phyloP scores from a whole-genome alignment of 768 basidiomycete species.

The Amanita exitialis region DNA sequence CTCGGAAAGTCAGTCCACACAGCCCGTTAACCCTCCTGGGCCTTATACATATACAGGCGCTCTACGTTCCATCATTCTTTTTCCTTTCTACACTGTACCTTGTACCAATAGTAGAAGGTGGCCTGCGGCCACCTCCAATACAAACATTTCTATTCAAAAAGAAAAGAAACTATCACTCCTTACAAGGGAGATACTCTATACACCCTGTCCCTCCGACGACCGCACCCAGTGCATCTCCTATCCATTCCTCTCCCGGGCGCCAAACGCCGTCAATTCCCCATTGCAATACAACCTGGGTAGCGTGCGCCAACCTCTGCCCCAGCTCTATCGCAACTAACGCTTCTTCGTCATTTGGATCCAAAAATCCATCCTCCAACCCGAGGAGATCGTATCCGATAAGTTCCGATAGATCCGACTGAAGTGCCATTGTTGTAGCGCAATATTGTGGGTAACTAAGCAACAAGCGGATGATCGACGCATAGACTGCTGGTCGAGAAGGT shows the following conservation, averaged over 20 bases:
- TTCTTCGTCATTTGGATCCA: slow-evolving; percentile 19
- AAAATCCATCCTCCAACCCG: slow-evolving; percentile 18
- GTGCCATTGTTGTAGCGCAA: slow-evolving; percentile 12
- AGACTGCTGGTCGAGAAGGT: slow-evolving; percentile 20
- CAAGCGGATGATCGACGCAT: slow-evolving; percentile 22
- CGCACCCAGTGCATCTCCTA: slow-evolving; percentile 20
- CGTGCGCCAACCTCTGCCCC: slow-evolving; percentile 5
- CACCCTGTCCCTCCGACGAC: slow-evolving; percentile 12
- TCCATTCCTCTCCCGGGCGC: slow-evolving; percentile 22
- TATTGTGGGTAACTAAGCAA: slow-evolving; percentile 17
- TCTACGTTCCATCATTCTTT: no score
- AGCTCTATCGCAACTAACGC: slow-evolving; percentile 13
- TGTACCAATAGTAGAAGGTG: no score
- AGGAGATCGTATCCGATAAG: slow-evolving; percentile 23
- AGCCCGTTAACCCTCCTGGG: no score
- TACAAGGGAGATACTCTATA: slow-evolving; percentile 8
- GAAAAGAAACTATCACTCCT: slow-evolving; percentile 1
- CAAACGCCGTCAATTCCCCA: slow-evolving; percentile 11
- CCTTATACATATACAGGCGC: no score
- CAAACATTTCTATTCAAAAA: no score
- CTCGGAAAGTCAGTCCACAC: no score
- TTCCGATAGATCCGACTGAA: slow-evolving; percentile 22
- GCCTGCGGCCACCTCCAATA: no score
- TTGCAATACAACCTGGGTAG: slow-evolving; percentile 4
- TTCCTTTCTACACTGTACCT: no score